phyloP scores from a whole-genome alignment of 2,329 filamentous ascomycete genomes.

The Claviceps citrina region DNA sequence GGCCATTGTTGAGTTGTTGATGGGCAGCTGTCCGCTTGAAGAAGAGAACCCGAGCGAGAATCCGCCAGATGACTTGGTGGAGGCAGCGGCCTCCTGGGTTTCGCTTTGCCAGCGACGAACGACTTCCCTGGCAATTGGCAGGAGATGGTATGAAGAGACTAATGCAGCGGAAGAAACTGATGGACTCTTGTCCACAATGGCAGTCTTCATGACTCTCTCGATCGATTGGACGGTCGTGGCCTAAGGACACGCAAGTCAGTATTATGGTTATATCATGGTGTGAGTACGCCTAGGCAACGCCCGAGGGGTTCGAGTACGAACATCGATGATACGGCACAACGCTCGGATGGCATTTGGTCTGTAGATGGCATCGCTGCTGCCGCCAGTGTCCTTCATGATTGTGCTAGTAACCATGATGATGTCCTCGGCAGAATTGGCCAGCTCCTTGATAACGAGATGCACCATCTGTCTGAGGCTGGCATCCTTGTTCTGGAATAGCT shows the following conservation, averaged over 20 bases:
- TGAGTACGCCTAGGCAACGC: not conserved
- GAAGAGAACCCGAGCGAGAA: conserved; percentile 88
- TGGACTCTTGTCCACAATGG: conserved; percentile 96
- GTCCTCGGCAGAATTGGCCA: conserved; percentile 88
- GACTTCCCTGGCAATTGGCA: conserved; percentile 88
- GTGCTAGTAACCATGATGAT: conserved; percentile 99
- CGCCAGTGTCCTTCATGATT: conserved; percentile 98
- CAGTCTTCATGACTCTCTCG: conserved; percentile 96
- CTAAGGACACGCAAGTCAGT: conserved; percentile 25
- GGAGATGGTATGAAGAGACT: conserved; percentile 92
- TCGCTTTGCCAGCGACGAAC: conserved; percentile 97
- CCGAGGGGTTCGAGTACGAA: conserved; percentile 27
- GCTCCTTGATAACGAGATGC: conserved; percentile 93
- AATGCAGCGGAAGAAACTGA: conserved; percentile 92
- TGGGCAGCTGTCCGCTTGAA: conserved; percentile 54
- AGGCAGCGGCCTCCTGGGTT: conserved; percentile 88
- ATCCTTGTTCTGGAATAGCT: conserved; percentile 99
- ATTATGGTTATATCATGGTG: not conserved
- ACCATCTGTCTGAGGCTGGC: conserved; percentile 96
- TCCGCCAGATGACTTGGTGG: conserved; percentile 72
- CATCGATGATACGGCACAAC: conserved; percentile 91
- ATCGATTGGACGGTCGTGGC: conserved; percentile 93
- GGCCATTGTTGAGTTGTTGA: conserved; percentile 91
- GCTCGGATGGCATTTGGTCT: conserved; percentile 91
- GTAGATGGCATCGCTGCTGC: conserved; percentile 85